Conservation (phyloP, 129 eudicot species). For the Apium graveolens region DNA sequence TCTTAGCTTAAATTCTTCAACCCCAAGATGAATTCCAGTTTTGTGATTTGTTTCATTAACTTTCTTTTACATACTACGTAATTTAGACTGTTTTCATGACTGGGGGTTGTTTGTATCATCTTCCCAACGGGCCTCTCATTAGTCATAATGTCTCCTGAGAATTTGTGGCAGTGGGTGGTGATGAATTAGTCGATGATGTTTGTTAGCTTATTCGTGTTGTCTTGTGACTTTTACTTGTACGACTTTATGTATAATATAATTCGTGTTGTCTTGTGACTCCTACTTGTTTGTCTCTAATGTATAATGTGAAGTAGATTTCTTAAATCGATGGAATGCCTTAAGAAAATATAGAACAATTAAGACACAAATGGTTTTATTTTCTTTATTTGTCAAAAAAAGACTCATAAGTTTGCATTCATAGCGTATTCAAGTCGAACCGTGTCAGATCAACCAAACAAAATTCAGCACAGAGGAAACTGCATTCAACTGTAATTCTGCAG, state of each 20-base stretch:
- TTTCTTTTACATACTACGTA: not conserved
- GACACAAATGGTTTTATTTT: too few relatives aligned
- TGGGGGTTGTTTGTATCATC: not conserved
- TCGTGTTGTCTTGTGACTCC: too few relatives aligned
- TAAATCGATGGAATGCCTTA: too few relatives aligned
- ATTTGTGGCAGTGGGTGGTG: not conserved
- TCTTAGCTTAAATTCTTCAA: not conserved
- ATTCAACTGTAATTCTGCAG: not conserved
- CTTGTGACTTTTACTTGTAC: too few relatives aligned
- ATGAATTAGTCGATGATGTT: too few relatives aligned
- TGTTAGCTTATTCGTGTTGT: not conserved
- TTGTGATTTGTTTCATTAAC: not conserved
- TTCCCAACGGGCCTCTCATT: not conserved
- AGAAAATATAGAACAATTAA: too few relatives aligned
- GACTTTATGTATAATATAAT: too few relatives aligned
- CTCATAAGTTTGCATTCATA: too few relatives aligned
- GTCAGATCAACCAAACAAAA: not conserved
- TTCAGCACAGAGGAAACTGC: too few relatives aligned
- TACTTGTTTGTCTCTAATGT: too few relatives aligned
- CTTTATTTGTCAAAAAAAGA: too few relatives aligned
- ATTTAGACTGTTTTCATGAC: not conserved
- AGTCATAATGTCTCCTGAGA: not conserved
- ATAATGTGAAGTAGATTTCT: too few relatives aligned
- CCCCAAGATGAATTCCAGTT: not conserved
- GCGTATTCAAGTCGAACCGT: conserved; percentile 18